phyloP scores from a whole-genome alignment of 352 stramenopile genomes.

The Phytophthora pistaciae region DNA sequence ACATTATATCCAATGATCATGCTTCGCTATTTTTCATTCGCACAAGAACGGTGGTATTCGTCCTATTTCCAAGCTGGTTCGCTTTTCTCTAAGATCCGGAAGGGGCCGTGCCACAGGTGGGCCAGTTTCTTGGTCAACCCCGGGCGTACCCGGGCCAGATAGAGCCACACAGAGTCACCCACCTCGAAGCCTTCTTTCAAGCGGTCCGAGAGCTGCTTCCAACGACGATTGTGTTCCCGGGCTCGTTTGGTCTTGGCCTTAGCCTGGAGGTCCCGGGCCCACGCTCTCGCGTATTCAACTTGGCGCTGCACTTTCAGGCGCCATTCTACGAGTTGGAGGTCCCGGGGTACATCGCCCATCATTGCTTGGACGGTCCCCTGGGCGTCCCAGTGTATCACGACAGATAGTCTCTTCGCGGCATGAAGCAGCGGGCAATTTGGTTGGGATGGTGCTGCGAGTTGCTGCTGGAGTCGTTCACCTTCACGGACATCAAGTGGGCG shows the following conservation, averaged over 20 bases:
- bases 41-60: too few relatives aligned
- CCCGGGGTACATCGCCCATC: background rate
- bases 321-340: constrained; percentile 11
- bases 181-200: background rate
- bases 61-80: too few relatives aligned
- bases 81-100: constrained; percentile 1
- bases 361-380: constrained; percentile 13
- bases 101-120: constrained; percentile 10
- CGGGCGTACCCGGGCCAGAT: constrained; percentile 1
- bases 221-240: background rate
- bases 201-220: constrained; percentile 6
- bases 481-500: too few relatives aligned
- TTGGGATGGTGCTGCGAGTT: too few relatives aligned
- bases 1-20: too few relatives aligned
- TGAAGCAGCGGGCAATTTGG: too few relatives aligned
- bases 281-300: constrained; percentile 5
- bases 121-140: constrained; percentile 12
- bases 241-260: constrained; percentile 6
- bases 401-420: too few relatives aligned
- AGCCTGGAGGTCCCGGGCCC: constrained; percentile 2
- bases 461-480: too few relatives aligned
- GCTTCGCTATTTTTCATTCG: too few relatives aligned
- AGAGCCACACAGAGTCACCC: constrained; percentile 9
- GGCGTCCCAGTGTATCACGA: too few relatives aligned
- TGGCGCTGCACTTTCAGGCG: constrained; percentile 5